These are phyloP conservation scores for Tympanopsis confertula DNA, from an alignment of 2,329 filamentous ascomycete genomes.

Conservation along the genomic window DNA sequence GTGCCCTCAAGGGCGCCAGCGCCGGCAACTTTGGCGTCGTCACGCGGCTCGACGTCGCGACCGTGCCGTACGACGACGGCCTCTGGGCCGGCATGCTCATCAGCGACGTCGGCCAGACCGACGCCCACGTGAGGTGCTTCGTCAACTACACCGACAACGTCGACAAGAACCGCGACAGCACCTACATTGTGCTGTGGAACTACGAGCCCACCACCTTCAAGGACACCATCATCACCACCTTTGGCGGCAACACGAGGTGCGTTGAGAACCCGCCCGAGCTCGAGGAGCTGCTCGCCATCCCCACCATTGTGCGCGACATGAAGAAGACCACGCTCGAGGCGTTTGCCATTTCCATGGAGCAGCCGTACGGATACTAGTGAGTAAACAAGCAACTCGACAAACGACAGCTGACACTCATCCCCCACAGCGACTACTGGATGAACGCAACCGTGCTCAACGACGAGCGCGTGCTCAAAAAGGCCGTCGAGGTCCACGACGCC, in stretches of 20 bases:
- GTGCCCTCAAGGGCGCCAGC: constrained; percentile 41
- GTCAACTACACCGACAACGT: neutral
- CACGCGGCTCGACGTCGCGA: constrained; percentile 30
- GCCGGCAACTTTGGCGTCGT: constrained; percentile 40
- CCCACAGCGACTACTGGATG: constrained; percentile 12
- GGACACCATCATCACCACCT: constrained; percentile 1
- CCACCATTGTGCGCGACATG: constrained; percentile 5
- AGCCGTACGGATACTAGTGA: constrained; percentile 1
- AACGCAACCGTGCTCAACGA: constrained; percentile 12
- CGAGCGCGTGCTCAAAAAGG: constrained; percentile 15
- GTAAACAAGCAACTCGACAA: constrained; percentile 36
- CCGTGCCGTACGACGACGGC: constrained; percentile 17
- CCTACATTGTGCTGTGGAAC: constrained; percentile 3
- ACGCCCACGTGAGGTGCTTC: neutral
- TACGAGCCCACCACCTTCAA: constrained; percentile 1
- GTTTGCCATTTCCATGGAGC: constrained; percentile 2
- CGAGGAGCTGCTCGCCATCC: constrained; percentile 1
- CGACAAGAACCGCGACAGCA: neutral
- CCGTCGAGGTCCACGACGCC: constrained; percentile 12
- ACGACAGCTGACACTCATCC: constrained; percentile 24
- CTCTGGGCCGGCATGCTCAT: neutral
- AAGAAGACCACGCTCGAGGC: constrained; percentile 2
- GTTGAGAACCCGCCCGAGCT: constrained; percentile 3
- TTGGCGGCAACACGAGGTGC: constrained; percentile 2
- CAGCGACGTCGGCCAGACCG: too few relatives aligned